Base-by-base conservation (phyloP, 192 early-diverging fungal genomes). In the Coemansia sp. region DNA sequence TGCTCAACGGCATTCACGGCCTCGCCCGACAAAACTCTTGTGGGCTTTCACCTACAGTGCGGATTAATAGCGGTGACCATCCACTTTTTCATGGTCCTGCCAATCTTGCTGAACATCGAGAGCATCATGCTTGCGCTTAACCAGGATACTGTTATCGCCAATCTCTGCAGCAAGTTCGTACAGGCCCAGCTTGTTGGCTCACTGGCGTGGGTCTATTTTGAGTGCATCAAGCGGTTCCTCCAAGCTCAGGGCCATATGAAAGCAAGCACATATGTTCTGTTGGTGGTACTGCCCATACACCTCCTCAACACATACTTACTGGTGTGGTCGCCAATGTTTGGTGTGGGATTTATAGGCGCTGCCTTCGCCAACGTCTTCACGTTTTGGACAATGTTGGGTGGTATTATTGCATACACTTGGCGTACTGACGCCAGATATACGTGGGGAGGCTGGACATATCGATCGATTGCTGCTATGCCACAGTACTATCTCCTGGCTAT, bases 241-340 rank as follows among this genome's bases (percentile, higher is more conserved):
- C 93, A 96, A 70, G 89, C 90, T 1, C 96, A 98, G 81, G 95
- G 91, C 57, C 89, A 90, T 69, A 95, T 98, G 96, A 85, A 90
- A 29, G 93, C 92, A 0, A 86, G 85, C 36, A 93, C 94, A 31
- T 85, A 85, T 60, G 87, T 96, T 19, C 84, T 94, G 29, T 40
- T 90, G 21, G 76, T 90, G 48, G 88, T 88, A 2, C 64, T 90
- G 24, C 93, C 92, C 8, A 57, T 94, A 42, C 94, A 95, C 67
- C 67, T 92, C 0, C 54, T 88, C 31, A 70, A 91, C 61, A 95
- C 90, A 72, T 97, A 93, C 54, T 35, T 85, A 0, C 75, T 99
- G n/a, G 94, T 98, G n/a, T 94, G 88, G 86, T 86, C 87, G 44
- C 80, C 84, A 17, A 62, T 74, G 9, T 64, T 88, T 14, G 74